Base-by-base conservation (phyloP, 108 stramenopile species). In the Craspedostauros australis region DNA sequence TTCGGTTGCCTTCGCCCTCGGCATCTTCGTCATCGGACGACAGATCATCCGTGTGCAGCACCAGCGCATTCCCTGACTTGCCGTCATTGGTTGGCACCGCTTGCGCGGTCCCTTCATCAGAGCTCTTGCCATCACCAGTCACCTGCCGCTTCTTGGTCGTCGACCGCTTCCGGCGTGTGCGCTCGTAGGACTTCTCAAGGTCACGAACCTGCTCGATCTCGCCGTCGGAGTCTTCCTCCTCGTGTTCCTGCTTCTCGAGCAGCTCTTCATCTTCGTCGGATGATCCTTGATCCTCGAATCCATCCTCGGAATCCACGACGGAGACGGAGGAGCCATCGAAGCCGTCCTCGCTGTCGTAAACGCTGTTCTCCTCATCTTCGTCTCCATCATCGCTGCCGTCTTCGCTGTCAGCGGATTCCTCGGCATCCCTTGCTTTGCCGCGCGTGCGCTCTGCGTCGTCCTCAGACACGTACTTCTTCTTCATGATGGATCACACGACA, bases 11-110 rank as follows among this genome's bases (percentile, higher is more conserved):
- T 11, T 44, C 62, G 6, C 91, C 93, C 5, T 84, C 82, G 19
- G 68, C 88, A 45, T 96, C 95, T 55, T 98, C 97, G 54, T 96
- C 96, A 75, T 99, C 98, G 5, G 89, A 92, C 14, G 94, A 95
- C 41, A 97, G 70, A 54, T 99, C 89, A 62, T 98, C 98, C 5
- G 91, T 81, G 66, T 94, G 93, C 72, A 90, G 83, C 69, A 66
- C 86, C 21, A 54, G 22, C n/a, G 83, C 58, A 14, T 39, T 40
- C 14, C 54, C 37, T n/a, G 39, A 27, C 43, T 39, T 27, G 23
- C 29, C 20, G 37, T 37, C 16, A 4, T 38, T 27, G 58, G 39
- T 24, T 7, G 11, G 16, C 14, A 34, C 24, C 1, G 48, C 46
- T 24, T 62, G 51, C 19, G 23, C 46, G 23, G 54, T 43, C 25